Evolutionary conservation across 345 rosid species (phyloP).

Genomic region (Eucalyptus coolabah): DNA sequence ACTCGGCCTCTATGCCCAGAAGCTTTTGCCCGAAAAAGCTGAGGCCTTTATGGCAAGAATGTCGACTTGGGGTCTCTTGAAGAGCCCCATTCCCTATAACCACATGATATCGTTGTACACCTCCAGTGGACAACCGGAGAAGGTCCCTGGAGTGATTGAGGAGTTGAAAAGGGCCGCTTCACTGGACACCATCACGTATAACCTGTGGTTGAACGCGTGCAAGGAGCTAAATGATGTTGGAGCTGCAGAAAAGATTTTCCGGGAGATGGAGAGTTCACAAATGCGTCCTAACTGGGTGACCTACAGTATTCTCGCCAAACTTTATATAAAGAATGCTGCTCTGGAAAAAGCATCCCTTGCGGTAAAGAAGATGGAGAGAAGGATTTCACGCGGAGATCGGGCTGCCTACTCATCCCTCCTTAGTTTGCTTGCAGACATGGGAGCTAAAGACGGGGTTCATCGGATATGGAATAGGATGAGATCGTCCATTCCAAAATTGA

Average conservation of each 20-base stretch:
- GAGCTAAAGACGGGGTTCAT: constrained; percentile 40
- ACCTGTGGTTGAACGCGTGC: constrained; percentile 56
- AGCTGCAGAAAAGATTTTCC: constrained; percentile 46
- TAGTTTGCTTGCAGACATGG: constrained; percentile 56
- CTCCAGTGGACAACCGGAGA: constrained; percentile 33
- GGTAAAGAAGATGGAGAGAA: constrained; percentile 82
- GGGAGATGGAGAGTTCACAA: constrained; percentile 43
- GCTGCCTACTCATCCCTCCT: constrained; percentile 64
- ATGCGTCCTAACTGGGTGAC: constrained; percentile 82
- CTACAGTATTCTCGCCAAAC: constrained; percentile 49
- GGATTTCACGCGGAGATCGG: constrained; percentile 39
- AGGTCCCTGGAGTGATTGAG: constrained; percentile 37
- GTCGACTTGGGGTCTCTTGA: constrained; percentile 57
- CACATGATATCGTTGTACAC: constrained; percentile 66
- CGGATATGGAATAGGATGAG: constrained; percentile 68
- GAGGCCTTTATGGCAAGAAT: constrained; percentile 77
- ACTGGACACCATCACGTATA: constrained; percentile 66
- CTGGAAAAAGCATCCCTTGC: constrained; percentile 46
- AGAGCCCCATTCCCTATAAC: constrained; percentile 55
- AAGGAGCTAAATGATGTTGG: constrained; percentile 39
- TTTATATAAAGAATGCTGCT: constrained; percentile 35
- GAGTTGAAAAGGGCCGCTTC: constrained; percentile 41
- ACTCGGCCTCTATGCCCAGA: constrained; percentile 59
- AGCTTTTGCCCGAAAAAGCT: constrained; percentile 38
- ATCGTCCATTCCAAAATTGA: constrained; percentile 48